Base-by-base conservation (phyloP, 768 basidiomycete genomes). In the Xerocomellus amylosporus region DNA sequence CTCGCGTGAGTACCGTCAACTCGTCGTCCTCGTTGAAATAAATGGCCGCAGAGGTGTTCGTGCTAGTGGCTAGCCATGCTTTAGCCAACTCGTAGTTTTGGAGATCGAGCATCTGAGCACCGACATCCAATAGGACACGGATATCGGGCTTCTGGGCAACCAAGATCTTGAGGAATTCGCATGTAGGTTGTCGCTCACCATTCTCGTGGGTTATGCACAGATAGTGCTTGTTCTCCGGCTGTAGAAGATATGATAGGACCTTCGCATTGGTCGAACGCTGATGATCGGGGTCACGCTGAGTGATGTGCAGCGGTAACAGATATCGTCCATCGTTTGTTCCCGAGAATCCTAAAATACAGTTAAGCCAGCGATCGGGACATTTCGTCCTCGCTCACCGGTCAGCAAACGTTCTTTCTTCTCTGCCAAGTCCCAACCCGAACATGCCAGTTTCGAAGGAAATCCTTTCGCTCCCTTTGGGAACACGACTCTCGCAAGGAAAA, bases 391-490 rank as follows among this genome's bases (percentile, higher is more conserved):
- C 54, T 43, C 26, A 63, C 61, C 62, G 1, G 61, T 63, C 5
- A 60, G 17, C 2, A 54, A 28, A 28, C 28, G 28, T 9, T 28
- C 28, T 8, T 28, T 28, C 28, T 28, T 28, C 28, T 28, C 28
- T 0, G 77, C 79, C 37, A 83, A 63, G 67, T 83, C 82, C 82
- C 81, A 83, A 0, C 74, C 74, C 2, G 76, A 78, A 13, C 80
- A 77, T 4, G 76, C 59, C n/a, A 83, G 65, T 57, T 80, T 28
- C 28, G 28, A 28, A 9, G 28, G 28, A 28, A 28, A 28, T 8
- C 8, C 28, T 9, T 28, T 28, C 0, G 77, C 79, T 42, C 75
- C 74, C 31, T 72, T 77, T 4, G 81, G 81, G 52, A 84, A 80
- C 4, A 83, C 80, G 1, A 78, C 60, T 14, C 66, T 60, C 0